Evolutionary conservation across 495 filamentous ascomycete species (phyloP), one percentile per base, ranked within the genome.

Genomic region (Neurospora sp.): DNA sequence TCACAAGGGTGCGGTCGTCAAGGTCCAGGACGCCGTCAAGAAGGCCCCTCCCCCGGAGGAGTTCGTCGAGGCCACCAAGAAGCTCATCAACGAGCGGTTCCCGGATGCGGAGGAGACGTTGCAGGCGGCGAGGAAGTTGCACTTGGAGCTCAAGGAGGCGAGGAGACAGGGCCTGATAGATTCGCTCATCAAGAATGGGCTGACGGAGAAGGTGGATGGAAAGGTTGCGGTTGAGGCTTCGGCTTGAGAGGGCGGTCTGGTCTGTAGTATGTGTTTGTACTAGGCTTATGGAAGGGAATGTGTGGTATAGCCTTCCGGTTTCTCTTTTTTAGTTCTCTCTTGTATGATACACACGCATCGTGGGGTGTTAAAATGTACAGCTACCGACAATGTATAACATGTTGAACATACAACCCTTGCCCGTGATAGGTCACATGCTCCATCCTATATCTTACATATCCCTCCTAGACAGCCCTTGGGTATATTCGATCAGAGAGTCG

Each of bases 11-110:
- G 90, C 90, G 72, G 81, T 91, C 61, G 93, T 98, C 70, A 89
- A 89, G 82, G 87, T 98, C 71, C 91, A 96, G 78, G 94, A 98
- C 84, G 93, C 94, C 12, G 88, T 95, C 80, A 97, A 96, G 88
- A 96, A 94, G 86, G 88, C 91, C 39, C 93, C 92, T 88, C 93
- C 93, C 65, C 83, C 88, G 53, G 75, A 86, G 73, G 80, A 82
- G 38, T 81, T 82, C 70, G 78, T 83, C n/a, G 80, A 81, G 69
- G 78, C 81, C 76, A 74, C 79, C 59, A 74, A 71, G 73, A 75
- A 77, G 73, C 27, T 76, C 68, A 42, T 81, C 72, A 71, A 82
- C 39, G 80, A 84, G 77, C 78, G 85, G 74, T 80, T 82, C 70
- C 81, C 78, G 14, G 77, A 78, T 8, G 79, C 81, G 65, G 79